These are phyloP conservation scores for Phytophthora ohioensis DNA, from an alignment of 352 stramenopile genomes.

Conservation along the genomic window DNA sequence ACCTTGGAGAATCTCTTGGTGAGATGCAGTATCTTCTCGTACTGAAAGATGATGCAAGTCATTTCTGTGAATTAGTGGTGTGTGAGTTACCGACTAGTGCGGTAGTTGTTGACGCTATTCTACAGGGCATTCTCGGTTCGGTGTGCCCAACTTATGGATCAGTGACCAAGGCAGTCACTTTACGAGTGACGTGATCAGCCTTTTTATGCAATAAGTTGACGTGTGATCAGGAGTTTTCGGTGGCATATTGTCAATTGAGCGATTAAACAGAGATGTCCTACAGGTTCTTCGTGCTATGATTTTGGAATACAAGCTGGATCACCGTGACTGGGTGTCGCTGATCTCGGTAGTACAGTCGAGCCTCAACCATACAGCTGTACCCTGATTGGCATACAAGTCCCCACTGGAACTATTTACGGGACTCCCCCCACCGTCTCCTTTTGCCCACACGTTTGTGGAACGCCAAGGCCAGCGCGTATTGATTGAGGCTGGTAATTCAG, in stretches of 20 bases:
- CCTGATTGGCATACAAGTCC: neutral
- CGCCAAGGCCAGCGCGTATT: neutral
- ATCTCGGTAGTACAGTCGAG: neutral
- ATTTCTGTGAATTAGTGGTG: neutral
- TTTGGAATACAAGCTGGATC: neutral
- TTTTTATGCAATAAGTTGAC: neutral
- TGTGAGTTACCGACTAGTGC: neutral
- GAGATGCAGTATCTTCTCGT: conserved; percentile 2
- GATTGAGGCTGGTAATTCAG: neutral
- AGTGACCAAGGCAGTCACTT: conserved; percentile 8
- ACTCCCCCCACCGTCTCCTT: neutral
- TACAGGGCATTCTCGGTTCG: neutral
- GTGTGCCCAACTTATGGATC: conserved; percentile 1
- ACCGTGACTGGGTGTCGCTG: neutral
- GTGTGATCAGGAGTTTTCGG: neutral
- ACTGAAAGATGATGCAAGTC: conserved; percentile 13
- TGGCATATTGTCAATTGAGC: conserved; percentile 4
- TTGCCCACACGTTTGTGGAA: neutral
- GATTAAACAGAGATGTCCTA: neutral
- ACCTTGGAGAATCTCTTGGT: neutral
- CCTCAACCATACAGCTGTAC: neutral
- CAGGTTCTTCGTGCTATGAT: neutral
- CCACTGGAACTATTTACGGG: conserved; percentile 3
- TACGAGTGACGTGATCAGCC: neutral
- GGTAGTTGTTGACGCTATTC: neutral